Evolutionary conservation across 176 grass and related monocot genomes (phyloP).

Genomic region (Chloris gayana): DNA sequence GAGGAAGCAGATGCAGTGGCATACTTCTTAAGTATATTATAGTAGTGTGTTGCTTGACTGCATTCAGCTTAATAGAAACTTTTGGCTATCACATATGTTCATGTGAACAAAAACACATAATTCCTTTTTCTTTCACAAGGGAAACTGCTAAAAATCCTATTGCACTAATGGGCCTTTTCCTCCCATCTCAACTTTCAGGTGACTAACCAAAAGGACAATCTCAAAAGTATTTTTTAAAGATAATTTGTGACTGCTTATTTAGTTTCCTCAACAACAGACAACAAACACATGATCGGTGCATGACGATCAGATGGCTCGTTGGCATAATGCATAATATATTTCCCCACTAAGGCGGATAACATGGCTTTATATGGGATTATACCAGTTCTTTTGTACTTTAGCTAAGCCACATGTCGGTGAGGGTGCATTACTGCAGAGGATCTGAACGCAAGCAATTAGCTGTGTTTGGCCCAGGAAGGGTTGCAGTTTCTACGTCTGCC

Average conservation of each 20-base stretch:
- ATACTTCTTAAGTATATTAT: not conserved
- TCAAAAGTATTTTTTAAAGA: not conserved
- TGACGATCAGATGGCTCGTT: constrained; percentile 26
- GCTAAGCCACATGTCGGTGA: no score
- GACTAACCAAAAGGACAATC: not conserved
- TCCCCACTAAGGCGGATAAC: not conserved
- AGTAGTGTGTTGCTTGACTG: not conserved
- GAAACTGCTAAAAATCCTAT: not conserved
- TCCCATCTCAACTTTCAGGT: not conserved
- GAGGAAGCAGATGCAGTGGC: not conserved
- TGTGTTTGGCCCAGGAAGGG: constrained; percentile 21
- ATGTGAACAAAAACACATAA: not conserved
- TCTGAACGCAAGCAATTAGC: constrained; percentile 21
- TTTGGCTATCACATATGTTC: not conserved
- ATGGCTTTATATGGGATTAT: not conserved
- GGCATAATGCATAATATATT: not conserved
- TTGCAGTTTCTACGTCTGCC: constrained; percentile 1
- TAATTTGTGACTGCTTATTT: not conserved
- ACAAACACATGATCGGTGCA: not conserved
- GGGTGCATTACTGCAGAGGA: no score
- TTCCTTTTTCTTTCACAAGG: not conserved
- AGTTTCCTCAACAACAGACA: not conserved
- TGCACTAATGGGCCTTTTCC: not conserved
- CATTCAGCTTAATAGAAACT: not conserved
- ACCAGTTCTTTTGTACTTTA: not conserved